These are phyloP conservation scores for Rubus idaeus DNA, from an alignment of 306 rosid species.

Conservation along the genomic window DNA sequence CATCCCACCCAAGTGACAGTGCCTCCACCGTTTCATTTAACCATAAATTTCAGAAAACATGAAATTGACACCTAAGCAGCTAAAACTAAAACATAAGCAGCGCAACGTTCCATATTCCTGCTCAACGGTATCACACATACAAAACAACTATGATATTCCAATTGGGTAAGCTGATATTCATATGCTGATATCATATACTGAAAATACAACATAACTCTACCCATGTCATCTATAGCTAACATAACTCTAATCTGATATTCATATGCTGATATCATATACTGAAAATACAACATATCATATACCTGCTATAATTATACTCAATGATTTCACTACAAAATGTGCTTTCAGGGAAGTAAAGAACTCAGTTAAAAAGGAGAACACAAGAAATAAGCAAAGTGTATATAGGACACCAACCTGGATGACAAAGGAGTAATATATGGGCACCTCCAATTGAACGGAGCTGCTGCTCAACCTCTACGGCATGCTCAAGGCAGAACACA, in stretches of 20 bases:
- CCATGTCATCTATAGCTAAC: neutral
- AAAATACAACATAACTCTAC: neutral
- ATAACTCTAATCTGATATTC: neutral
- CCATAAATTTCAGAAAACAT: neutral
- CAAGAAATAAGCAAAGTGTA: slow-evolving; percentile 5
- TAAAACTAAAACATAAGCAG: neutral
- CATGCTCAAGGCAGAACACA: slow-evolving; percentile 97
- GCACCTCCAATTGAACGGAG: slow-evolving; percentile 91
- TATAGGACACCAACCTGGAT: slow-evolving; percentile 61
- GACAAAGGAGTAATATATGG: slow-evolving; percentile 78
- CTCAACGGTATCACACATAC: neutral
- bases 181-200: neutral
- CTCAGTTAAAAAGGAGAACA: neutral
- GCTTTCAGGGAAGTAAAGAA: neutral
- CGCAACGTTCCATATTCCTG: neutral
- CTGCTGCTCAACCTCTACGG: slow-evolving; percentile 83
- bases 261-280: neutral
- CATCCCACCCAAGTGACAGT: neutral
- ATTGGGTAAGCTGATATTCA: neutral
- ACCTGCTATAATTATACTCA: neutral
- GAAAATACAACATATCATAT: neutral
- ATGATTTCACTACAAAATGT: neutral
- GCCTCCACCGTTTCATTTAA: neutral
- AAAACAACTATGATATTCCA: neutral
- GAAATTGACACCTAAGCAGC: neutral